Conservation (phyloP, 495 filamentous ascomycete species). For the Xylaria bambusicola region DNA sequence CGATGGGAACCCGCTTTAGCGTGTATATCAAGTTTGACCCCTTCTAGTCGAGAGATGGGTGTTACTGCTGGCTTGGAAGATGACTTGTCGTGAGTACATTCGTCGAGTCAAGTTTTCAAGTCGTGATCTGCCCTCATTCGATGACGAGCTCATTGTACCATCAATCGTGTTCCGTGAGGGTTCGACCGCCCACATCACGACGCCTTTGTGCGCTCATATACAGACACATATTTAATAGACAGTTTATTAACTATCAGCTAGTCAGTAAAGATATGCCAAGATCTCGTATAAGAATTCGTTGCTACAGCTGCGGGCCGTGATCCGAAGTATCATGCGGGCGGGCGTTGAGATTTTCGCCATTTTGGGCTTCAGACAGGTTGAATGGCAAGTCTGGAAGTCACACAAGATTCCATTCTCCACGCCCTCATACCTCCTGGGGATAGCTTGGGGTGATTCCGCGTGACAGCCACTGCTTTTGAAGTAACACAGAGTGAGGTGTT, state of each 20-base stretch:
- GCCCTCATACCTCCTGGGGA: background rate
- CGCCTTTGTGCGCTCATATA: too few relatives aligned
- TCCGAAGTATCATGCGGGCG: constrained; percentile 5
- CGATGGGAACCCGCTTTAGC: constrained; percentile 17
- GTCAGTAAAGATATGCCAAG: background rate
- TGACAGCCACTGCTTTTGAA: background rate
- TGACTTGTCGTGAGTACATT: background rate
- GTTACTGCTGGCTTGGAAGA: background rate
- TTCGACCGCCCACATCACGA: too few relatives aligned
- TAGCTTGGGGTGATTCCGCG: constrained; percentile 4
- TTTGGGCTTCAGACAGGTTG: background rate
- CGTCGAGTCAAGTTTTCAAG: background rate
- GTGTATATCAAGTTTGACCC: background rate
- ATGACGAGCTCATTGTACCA: background rate
- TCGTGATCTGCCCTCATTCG: background rate
- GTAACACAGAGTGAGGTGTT: background rate
- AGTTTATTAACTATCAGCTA: background rate
- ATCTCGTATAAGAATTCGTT: background rate
- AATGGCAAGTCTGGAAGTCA: background rate
- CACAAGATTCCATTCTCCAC: background rate
- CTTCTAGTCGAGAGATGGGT: background rate
- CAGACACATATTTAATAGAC: background rate
- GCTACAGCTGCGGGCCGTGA: background rate
- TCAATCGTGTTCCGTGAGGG: too few relatives aligned
- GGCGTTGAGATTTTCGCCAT: background rate